A percentile compares a stretch with the other conserved stretches of the same genome.
Conservation (phyloP, 352 stramenopile genomes). For the Lagenidium sp. region DNA sequence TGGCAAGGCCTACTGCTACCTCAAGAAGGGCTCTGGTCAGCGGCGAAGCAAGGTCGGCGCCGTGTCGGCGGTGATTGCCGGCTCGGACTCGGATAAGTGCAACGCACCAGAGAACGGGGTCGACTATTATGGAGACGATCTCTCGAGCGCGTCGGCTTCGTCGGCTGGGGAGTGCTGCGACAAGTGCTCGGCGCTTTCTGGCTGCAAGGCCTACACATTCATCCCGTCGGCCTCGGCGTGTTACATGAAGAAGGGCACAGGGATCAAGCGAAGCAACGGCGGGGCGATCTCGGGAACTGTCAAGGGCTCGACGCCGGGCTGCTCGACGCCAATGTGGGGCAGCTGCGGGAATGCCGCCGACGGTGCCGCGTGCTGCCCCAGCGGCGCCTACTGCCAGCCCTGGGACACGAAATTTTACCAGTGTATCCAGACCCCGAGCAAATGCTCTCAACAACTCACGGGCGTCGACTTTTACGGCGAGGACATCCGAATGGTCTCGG, state of each 20-base stretch:
- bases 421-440: constrained; percentile 14
- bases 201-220: too few relatives aligned
- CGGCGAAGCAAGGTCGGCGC: constrained; percentile 22
- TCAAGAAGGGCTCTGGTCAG: constrained; percentile 17
- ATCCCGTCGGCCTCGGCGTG: too few relatives aligned
- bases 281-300: too few relatives aligned
- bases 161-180: not conserved
- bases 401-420: constrained; percentile 46
- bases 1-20: constrained; percentile 30
- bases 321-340: constrained; percentile 14
- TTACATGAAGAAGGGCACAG: too few relatives aligned
- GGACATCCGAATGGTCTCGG: constrained; percentile 26
- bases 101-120: too few relatives aligned
- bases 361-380: constrained; percentile 22
- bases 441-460: constrained; percentile 19
- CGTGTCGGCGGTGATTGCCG: constrained; percentile 13
- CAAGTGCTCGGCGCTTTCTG: too few relatives aligned
- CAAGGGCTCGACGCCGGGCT: too few relatives aligned
- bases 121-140: too few relatives aligned
- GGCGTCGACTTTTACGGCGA: constrained; percentile 36
- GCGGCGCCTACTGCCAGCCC: constrained; percentile 33
- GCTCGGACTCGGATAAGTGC: too few relatives aligned
- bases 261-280: too few relatives aligned
- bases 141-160: too few relatives aligned
- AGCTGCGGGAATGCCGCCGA: constrained; percentile 23